A percentile compares a stretch with the other conserved stretches of the same genome.
Conservation (phyloP, 495 filamentous ascomycete species). For the Lasiosphaeria ovina region DNA sequence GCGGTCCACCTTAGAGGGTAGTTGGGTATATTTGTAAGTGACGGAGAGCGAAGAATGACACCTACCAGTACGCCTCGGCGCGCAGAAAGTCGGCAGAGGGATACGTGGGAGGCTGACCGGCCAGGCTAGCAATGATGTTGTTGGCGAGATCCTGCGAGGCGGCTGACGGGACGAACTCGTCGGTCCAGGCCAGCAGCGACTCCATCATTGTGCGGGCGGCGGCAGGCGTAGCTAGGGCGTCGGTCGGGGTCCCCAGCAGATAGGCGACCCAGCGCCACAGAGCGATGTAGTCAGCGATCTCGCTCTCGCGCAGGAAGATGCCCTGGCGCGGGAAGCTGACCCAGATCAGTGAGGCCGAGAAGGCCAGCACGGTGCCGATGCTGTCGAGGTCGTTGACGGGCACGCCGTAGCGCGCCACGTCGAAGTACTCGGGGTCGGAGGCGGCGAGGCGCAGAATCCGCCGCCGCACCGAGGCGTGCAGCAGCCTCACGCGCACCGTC, state of each 20-base stretch:
- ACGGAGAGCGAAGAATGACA: too few relatives aligned
- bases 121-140: conserved; percentile 69
- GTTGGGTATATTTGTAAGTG: too few relatives aligned
- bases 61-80: conserved; percentile 57
- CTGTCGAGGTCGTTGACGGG: conserved; percentile 76
- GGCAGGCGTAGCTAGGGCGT: conserved; percentile 52
- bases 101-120: conserved; percentile 61
- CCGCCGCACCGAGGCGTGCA: conserved; percentile 68
- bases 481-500: conserved; percentile 69
- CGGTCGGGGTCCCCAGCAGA: conserved; percentile 66
- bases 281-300: conserved; percentile 67
- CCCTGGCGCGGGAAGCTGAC: conserved; percentile 70
- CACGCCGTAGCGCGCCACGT: conserved; percentile 55
- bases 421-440: conserved; percentile 60
- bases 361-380: conserved; percentile 67
- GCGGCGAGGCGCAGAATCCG: conserved; percentile 60
- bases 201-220: conserved; percentile 64
- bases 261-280: conserved; percentile 74
- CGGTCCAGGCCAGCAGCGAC: conserved; percentile 49
- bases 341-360: conserved; percentile 66
- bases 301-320: conserved; percentile 60
- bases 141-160: conserved; percentile 63
- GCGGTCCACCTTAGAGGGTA: too few relatives aligned
- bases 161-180: conserved; percentile 60
- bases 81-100: conserved; percentile 61